Conservation (phyloP, 1,139 yeast species). For the Suhomyces atakaporum region DNA sequence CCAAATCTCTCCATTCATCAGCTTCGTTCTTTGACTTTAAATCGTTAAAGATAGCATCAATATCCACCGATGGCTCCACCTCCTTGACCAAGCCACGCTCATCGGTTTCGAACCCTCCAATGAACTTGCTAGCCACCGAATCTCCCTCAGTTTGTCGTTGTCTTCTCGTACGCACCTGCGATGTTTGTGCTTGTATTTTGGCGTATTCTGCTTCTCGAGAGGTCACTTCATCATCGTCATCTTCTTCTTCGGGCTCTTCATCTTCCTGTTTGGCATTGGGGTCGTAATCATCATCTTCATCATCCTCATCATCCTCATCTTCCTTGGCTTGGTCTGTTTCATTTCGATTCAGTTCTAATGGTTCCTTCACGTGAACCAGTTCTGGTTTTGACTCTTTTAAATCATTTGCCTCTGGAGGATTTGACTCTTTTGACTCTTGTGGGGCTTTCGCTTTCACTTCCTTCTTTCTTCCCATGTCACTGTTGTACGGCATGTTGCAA, state of each 20-base stretch:
- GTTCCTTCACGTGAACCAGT: background rate
- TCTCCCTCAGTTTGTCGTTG: constrained; percentile 28
- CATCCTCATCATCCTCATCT: constrained; percentile 50
- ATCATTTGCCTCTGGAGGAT: no score
- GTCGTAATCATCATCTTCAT: constrained; percentile 66
- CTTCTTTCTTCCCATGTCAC: no score
- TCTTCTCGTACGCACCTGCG: constrained; percentile 43
- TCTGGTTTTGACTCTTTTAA: no score
- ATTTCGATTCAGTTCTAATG: background rate
- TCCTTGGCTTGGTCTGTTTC: constrained; percentile 15
- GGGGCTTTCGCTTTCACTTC: background rate
- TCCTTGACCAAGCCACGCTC: constrained; percentile 30
- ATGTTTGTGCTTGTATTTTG: constrained; percentile 30
- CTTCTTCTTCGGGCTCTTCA: constrained; percentile 26
- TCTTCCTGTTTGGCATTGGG: constrained; percentile 38
- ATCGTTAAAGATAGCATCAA: constrained; percentile 38
- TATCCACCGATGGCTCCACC: constrained; percentile 30
- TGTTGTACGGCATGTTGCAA: background rate
- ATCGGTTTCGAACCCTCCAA: constrained; percentile 23
- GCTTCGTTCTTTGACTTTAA: constrained; percentile 21
- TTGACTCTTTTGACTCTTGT: background rate
- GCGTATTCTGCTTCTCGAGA: constrained; percentile 38
- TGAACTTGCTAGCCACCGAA: constrained; percentile 12
- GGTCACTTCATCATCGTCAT: constrained; percentile 19
- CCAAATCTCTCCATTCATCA: constrained; percentile 15